phyloP scores from a whole-genome alignment of 208 protist genomes.

The Lotmaria passim region DNA sequence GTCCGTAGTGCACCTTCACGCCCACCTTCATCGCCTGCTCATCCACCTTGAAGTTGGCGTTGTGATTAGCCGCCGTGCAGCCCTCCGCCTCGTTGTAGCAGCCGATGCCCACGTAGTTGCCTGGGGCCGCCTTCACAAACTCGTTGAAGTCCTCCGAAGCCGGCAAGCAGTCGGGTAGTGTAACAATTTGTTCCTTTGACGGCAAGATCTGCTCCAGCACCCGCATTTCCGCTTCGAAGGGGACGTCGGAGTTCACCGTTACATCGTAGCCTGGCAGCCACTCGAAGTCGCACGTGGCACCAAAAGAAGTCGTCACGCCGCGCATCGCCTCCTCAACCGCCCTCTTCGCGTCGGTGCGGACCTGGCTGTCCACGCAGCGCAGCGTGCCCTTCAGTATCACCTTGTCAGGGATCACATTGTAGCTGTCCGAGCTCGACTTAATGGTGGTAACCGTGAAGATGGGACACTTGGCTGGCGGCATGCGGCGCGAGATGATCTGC shows the following conservation, averaged over 20 bases:
- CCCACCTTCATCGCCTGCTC: constrained; percentile 57
- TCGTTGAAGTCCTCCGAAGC: constrained; percentile 60
- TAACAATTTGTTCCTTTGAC: constrained; percentile 33
- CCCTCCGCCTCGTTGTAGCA: constrained; percentile 39
- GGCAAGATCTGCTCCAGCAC: constrained; percentile 37
- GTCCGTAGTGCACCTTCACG: constrained; percentile 40
- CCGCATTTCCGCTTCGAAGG: constrained; percentile 44
- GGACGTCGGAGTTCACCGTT: constrained; percentile 46
- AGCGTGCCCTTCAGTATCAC: constrained; percentile 55
- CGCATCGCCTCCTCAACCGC: constrained; percentile 40
- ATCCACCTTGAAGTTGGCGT: constrained; percentile 53
- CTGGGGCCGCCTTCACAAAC: constrained; percentile 40
- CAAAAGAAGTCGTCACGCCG: constrained; percentile 33
- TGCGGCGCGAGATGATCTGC: constrained; percentile 55
- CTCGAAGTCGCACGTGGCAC: constrained; percentile 38
- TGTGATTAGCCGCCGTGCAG: constrained; percentile 48
- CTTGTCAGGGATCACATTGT: constrained; percentile 64
- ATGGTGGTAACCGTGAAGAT: constrained; percentile 53
- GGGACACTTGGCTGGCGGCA: constrained; percentile 40
- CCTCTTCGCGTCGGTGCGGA: constrained; percentile 34
- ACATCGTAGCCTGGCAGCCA: constrained; percentile 49
- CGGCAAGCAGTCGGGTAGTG: constrained; percentile 29
- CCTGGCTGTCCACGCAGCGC: constrained; percentile 40
- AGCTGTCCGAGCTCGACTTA: constrained; percentile 47
- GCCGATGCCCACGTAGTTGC: constrained; percentile 56